These are phyloP conservation scores for Actinomortierella wolfii DNA, from an alignment of 371 early-diverging fungal species.

Conservation along the genomic window DNA sequence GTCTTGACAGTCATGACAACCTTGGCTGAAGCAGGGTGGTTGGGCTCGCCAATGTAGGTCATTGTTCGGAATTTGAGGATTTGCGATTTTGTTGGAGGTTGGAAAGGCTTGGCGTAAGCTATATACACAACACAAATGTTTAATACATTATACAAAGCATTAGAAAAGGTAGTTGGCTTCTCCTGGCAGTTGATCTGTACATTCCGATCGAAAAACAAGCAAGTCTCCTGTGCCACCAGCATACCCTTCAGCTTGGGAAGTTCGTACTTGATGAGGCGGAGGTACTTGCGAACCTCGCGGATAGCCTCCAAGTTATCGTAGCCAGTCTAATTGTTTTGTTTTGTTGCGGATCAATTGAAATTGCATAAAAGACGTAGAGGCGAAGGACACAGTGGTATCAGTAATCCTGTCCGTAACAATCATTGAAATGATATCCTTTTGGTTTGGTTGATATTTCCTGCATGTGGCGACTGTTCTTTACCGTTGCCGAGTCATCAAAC, in stretches of 20 bases:
- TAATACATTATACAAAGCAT: not conserved
- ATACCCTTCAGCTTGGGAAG: conserved; percentile 67
- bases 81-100: conserved; percentile 54
- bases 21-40: conserved; percentile 65
- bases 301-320: conserved; percentile 60
- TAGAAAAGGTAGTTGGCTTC: not conserved
- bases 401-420: not conserved
- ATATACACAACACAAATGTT: not conserved
- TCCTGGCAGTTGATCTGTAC: not conserved
- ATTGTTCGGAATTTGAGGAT: conserved; percentile 64
- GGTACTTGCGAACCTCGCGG: conserved; percentile 65
- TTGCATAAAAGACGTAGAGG: too few relatives aligned
- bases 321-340: conserved; percentile 48
- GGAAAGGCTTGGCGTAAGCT: conserved; percentile 66
- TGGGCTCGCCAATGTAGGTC: conserved; percentile 62
- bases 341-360: not conserved
- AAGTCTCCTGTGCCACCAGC: not conserved
- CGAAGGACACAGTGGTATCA: too few relatives aligned
- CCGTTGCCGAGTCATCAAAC: conserved; percentile 65
- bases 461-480: not conserved
- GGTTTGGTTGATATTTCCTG: too few relatives aligned
- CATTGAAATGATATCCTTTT: too few relatives aligned
- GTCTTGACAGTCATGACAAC: conserved; percentile 63
- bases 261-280: conserved; percentile 68
- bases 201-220: too few relatives aligned